Base-by-base conservation (phyloP, 345 rosid species). In the Gossypium herbaceum region DNA sequence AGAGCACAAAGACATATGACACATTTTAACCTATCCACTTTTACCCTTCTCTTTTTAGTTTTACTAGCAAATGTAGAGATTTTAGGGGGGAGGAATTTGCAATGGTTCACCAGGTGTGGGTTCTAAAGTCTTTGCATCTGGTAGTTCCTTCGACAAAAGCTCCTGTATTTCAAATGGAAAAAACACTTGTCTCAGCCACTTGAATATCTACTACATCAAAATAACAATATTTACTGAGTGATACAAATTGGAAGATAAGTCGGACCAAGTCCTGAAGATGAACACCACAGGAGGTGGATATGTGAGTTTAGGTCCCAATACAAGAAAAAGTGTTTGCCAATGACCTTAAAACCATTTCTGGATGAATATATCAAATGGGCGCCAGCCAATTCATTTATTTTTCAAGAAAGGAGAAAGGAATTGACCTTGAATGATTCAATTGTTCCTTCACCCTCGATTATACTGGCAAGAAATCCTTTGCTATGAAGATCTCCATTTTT, bases 401-500 rank as follows among this genome's bases (percentile, higher is more conserved):
- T 61, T n/a, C 50, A 17, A 22, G 45, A 17, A 10, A 34, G 48
- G 13, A 17, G 7, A 68, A 75, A 73, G 69, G 63, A 63, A 12
- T 79, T 58, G 20, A 94, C 97, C 97, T 92, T 89, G 81, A 94
- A 92, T 15, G 91, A 94, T 78, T 88, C 88, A 1, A 91, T 44
- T 1, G 97, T 92, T 86, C 98, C 97, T 81, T 91, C 91, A 41
- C 79, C 15, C 80, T 56, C 74, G 75, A 92, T 0, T 69, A 92
- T 71, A 66, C 85, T 85, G 43, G 94, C 82, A 73, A 94, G 88
- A 50, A 92, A 25, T 45, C 98, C 98, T 85, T 82, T 92, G 79
- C 87, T 73, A 52, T 92, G 94, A 50, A 92, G 97, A 74, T 94
- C 98, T 57, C 97, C 97, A 72, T 92, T 92, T 81, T 81, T 91